Conservation (phyloP, 352 stramenopile genomes). For the Pythium phragmiticola region DNA sequence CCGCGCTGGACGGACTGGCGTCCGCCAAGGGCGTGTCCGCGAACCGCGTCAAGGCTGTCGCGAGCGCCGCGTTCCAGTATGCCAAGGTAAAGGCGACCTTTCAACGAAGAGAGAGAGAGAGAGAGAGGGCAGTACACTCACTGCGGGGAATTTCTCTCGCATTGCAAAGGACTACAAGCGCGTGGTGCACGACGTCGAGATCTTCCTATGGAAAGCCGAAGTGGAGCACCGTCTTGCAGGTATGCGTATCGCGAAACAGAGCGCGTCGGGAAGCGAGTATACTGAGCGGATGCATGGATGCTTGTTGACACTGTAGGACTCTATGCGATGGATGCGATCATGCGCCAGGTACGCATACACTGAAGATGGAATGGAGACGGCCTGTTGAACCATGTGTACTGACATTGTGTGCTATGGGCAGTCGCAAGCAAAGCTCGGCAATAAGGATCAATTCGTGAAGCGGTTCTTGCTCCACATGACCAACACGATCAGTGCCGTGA, state of each 20-base stretch:
- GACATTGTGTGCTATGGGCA: conserved; percentile 19
- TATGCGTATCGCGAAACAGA: conserved; percentile 18
- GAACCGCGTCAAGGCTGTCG: conserved; percentile 69
- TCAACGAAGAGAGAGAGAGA: not conserved
- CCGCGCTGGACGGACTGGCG: conserved; percentile 66
- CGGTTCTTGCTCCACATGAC: conserved; percentile 73
- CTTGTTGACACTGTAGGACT: conserved; percentile 38
- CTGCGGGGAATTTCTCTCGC: not conserved
- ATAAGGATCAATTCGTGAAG: conserved; percentile 74
- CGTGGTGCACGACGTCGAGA: conserved; percentile 84
- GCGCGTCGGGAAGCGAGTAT: not conserved
- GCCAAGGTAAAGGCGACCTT: conserved; percentile 46
- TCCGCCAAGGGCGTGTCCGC: conserved; percentile 80
- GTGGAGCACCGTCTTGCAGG: conserved; percentile 78
- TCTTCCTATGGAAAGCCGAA: conserved; percentile 82
- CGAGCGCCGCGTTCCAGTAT: conserved; percentile 65
- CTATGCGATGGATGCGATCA: conserved; percentile 84
- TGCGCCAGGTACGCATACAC: conserved; percentile 47
- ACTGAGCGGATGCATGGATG: conserved; percentile 9
- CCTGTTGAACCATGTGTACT: not conserved
- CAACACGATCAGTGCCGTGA: conserved; percentile 71
- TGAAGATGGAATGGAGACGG: not conserved
- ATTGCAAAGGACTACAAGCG: conserved; percentile 79
- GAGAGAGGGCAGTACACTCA: not conserved
- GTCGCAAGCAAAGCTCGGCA: conserved; percentile 62